Evolutionary conservation across 2,329 filamentous ascomycete genomes (phyloP), one percentile per base, ranked within the genome.

Genomic region (Cladophialophora yegresii): DNA sequence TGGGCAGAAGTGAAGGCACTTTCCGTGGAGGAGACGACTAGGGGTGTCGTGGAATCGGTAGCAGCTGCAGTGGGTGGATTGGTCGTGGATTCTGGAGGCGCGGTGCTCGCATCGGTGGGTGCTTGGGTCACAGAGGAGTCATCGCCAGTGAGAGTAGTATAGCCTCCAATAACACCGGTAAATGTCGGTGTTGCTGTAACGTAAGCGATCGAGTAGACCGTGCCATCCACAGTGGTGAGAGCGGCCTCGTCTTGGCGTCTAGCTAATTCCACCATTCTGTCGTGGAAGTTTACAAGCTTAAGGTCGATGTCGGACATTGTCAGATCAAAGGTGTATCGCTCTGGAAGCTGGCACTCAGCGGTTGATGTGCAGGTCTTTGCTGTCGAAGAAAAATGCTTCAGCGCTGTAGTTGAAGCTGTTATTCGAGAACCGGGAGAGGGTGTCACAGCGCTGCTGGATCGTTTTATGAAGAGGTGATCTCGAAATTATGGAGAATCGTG

Each of bases 181-280:
- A 85, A 86, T 45, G 84, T 85, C 60, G 81, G 77, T 23, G 78
- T 70, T 32, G 81, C 77, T 0, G 84, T 85, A 53, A 84, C 77
- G 72, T 85, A 83, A 49, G 85, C 78, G 47, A 83, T 74, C 4
- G 68, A 69, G 47, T 67, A 64, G 32, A 69, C 67, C 13, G 63
- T 66, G 33, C 69, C 69, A 50, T 66, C 64, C 13, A 65, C 64
- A 4, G 63, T 67, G 40, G 57, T 70, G 30, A 67, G 59, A 20
- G 28, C 23, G n/a, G 16, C 20, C 9, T 50, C 51, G 36, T 65
- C 65, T 54, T 69, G 63, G 22, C 69, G 66, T 45, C 63, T 69
- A 43, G 61, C 67, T 66, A 69, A 60, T 16, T 67, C 58, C 26
- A 58, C 63, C 63, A 68, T 59, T 32, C 22, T 61, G 40, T 64